Base-by-base conservation (phyloP, 768 basidiomycete genomes). In the Suillus discolor region DNA sequence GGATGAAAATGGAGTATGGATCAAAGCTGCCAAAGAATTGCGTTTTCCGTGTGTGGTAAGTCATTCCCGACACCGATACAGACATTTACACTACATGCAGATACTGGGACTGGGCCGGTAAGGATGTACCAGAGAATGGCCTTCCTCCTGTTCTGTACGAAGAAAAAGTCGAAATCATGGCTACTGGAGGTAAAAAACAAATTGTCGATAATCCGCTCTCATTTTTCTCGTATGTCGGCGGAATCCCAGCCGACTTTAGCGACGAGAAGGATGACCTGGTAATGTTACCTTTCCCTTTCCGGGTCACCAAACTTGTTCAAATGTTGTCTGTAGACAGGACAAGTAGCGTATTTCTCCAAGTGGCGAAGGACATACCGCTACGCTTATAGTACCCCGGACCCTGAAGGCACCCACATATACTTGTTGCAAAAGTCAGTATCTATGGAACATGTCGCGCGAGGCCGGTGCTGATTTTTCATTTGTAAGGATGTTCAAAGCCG, bases 361-460 rank as follows among this genome's bases (percentile, higher is more conserved):
- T 74, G 72, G 72, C 38, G 25, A 6, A 44, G 65, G 47, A 71
- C 72, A 1, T 74, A 62, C 53, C 67, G 72, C 13, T 63, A 72
- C 36, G 63, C 73, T n/a, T 60, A 63, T 11, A 62, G 66, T 41
- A 55, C 67, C 3, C 67, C 69, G 6, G 34, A 53, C 47, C 64
- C 67, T 23, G 7, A 55, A 13, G 69, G 44, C 51, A 74, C 69
- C 23, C 57, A 69, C 36, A 62, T 65, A 25, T 55, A 61, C 28
- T 18, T 20, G 13, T 57, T 73, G 31, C 71, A 69, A 64, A 23
- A 47, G 72, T 73, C 2, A 16, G 72, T 65, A 6, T 9, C 3
- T 4, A 63, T 62, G 7, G 20, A 9, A 61, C 42, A 8, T 4
- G 1, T 41, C 4, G 28, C 28, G 28, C 28, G 28, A 31, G 0